Percentiles rank a stretch among this genome's conserved stretches.
These are phyloP conservation scores for Epichloe sp. DNA, from an alignment of 2,329 filamentous ascomycete genomes.

Conservation along the genomic window DNA sequence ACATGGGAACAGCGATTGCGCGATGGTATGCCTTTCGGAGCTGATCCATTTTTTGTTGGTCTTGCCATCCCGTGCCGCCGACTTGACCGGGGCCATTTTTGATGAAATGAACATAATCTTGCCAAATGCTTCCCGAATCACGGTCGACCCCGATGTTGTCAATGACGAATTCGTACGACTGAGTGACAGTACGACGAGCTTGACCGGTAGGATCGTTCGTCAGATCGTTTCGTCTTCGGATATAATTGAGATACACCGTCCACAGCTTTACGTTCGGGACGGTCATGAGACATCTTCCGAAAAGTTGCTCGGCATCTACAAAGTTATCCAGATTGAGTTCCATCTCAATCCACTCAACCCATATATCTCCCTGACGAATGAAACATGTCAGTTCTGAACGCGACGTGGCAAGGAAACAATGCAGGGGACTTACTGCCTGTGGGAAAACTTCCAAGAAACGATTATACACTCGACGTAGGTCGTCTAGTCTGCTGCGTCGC, in stretches of 20 bases:
- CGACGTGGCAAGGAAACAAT: not conserved
- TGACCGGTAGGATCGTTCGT: slow-evolving; percentile 61
- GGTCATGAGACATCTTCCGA: slow-evolving; percentile 63
- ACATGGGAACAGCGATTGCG: slow-evolving; percentile 76
- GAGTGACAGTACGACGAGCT: slow-evolving; percentile 65
- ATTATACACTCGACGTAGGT: slow-evolving; percentile 68
- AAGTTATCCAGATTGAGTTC: slow-evolving; percentile 81
- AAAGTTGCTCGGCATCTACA: slow-evolving; percentile 66
- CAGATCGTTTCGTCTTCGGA: slow-evolving; percentile 80
- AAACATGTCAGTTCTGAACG: slow-evolving; percentile 5
- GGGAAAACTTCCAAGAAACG: slow-evolving; percentile 83
- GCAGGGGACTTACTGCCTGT: slow-evolving; percentile 55
- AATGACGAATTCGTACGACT: slow-evolving; percentile 87
- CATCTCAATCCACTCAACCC: slow-evolving; percentile 80
- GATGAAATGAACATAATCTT: slow-evolving; percentile 89
- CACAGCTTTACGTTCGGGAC: slow-evolving; percentile 79
- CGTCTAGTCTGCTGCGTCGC: slow-evolving; percentile 67
- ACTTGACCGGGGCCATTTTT: slow-evolving; percentile 75
- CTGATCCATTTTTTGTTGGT: slow-evolving; percentile 94
- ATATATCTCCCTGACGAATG: slow-evolving; percentile 68
- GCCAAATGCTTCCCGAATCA: slow-evolving; percentile 81
- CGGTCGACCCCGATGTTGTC: slow-evolving; percentile 83
- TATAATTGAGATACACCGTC: slow-evolving; percentile 90
- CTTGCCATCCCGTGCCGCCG: slow-evolving; percentile 83
- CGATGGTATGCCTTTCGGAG: slow-evolving; percentile 86